A percentile compares a stretch with the other conserved stretches of the same genome.
Evolutionary conservation across 2,329 filamentous ascomycete genomes (phyloP).

Genomic region (Colletotrichum sp.): DNA sequence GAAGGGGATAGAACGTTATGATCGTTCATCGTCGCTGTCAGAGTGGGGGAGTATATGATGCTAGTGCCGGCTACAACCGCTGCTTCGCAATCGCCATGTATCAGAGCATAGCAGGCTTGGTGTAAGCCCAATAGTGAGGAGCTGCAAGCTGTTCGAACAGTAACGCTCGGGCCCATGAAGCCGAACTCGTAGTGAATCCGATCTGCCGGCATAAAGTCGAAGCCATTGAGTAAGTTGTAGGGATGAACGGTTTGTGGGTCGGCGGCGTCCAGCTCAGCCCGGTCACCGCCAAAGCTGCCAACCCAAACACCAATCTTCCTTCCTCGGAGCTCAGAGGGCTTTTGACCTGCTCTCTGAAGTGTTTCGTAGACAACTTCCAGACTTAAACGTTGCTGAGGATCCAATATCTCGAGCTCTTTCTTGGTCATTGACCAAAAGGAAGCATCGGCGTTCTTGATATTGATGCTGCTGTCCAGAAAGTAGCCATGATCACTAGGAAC

Average conservation of each 20-base stretch:
- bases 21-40: conserved; percentile 20
- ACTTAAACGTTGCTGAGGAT: conserved; percentile 35
- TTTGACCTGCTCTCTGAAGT: conserved; percentile 31
- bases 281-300: conserved; percentile 30
- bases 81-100: conserved; percentile 27
- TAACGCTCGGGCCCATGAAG: conserved; percentile 36
- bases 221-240: conserved; percentile 18
- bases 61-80: conserved; percentile 37
- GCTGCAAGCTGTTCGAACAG: conserved; percentile 40
- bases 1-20: conserved; percentile 29
- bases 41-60: conserved; percentile 27
- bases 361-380: conserved; percentile 36
- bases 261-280: conserved; percentile 19
- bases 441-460: not conserved
- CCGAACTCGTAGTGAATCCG: conserved; percentile 24
- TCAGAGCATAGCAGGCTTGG: conserved; percentile 32
- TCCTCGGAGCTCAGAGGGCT: conserved; percentile 27
- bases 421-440: conserved; percentile 5
- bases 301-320: conserved; percentile 30
- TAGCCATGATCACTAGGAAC: not conserved
- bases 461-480: conserved; percentile 4
- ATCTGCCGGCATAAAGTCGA: conserved; percentile 25
- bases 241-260: not conserved
- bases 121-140: conserved; percentile 34
- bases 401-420: conserved; percentile 17